Evolutionary conservation across 129 eudicot species (phyloP).

Genomic region (Silybum marianum): DNA sequence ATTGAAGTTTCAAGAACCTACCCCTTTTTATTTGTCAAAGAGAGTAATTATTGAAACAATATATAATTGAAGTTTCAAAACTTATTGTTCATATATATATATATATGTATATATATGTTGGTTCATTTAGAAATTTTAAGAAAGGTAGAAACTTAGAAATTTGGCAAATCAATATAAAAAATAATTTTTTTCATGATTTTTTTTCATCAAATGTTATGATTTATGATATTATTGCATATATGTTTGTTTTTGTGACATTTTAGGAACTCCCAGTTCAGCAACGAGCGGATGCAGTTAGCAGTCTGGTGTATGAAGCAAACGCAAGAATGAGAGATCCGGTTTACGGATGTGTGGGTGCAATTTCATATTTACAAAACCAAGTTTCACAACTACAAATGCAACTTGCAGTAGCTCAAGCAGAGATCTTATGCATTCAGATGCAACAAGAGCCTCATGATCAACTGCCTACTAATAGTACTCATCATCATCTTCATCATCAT

Average conservation of each 20-base stretch:
- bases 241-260: slow-evolving; percentile 3
- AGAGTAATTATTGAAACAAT: no score
- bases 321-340: slow-evolving; percentile 94
- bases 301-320: slow-evolving; percentile 87
- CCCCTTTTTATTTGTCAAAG: no score
- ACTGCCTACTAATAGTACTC: slow-evolving; percentile 23
- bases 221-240: no score
- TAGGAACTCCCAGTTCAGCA: slow-evolving; percentile 92
- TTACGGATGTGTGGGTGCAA: slow-evolving; percentile 97
- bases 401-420: slow-evolving; percentile 95
- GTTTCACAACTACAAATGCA: slow-evolving; percentile 96
- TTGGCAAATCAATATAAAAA: no score
- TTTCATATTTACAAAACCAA: slow-evolving; percentile 81
- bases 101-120: no score
- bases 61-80: no score
- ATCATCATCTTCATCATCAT: slow-evolving; percentile 7
- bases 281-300: slow-evolving; percentile 94
- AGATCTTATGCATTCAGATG: slow-evolving; percentile 92
- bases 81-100: no score
- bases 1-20: background rate
- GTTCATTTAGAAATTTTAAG: no score
- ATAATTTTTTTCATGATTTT: no score
- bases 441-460: slow-evolving; percentile 60
- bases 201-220: no score
- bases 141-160: no score